phyloP scores from a whole-genome alignment of 768 basidiomycete species.

The Rhodosporidiobolus sp. region DNA sequence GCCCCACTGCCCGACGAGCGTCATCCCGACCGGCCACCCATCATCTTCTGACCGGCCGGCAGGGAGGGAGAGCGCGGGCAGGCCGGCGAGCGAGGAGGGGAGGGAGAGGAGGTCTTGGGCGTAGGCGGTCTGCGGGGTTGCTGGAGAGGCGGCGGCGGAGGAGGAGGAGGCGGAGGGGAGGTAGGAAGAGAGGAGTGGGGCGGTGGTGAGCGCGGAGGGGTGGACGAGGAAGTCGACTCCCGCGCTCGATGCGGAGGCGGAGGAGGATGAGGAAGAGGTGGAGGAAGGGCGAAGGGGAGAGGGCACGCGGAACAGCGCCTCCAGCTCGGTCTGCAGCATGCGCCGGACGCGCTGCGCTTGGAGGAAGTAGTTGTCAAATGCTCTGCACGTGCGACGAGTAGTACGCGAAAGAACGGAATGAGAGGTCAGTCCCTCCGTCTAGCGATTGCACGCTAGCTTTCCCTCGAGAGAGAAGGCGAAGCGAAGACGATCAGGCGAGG shows the following conservation, averaged over 20 bases:
- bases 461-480: neutral
- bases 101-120: constrained; percentile 89
- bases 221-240: constrained; percentile 79
- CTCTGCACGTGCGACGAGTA: constrained; percentile 57
- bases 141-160: constrained; percentile 83
- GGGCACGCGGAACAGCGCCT: constrained; percentile 62
- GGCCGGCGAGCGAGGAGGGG: constrained; percentile 82
- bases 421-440: no score
- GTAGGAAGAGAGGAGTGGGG: constrained; percentile 58
- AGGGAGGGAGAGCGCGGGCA: constrained; percentile 78
- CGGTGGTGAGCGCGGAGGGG: constrained; percentile 80
- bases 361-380: constrained; percentile 96
- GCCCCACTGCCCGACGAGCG: constrained; percentile 43
- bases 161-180: constrained; percentile 57
- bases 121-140: constrained; percentile 53
- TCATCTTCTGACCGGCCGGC: constrained; percentile 50
- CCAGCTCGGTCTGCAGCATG: constrained; percentile 69
- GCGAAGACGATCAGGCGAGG: neutral
- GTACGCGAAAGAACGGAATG: no score
- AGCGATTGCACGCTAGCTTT: neutral
- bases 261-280: neutral
- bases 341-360: constrained; percentile 81
- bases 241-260: neutral
- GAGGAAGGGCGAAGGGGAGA: constrained; percentile 51
- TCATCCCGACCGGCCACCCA: constrained; percentile 58